phyloP scores from a whole-genome alignment of 192 early-diverging fungal genomes.

The Rhizoclosmatium sp. region DNA sequence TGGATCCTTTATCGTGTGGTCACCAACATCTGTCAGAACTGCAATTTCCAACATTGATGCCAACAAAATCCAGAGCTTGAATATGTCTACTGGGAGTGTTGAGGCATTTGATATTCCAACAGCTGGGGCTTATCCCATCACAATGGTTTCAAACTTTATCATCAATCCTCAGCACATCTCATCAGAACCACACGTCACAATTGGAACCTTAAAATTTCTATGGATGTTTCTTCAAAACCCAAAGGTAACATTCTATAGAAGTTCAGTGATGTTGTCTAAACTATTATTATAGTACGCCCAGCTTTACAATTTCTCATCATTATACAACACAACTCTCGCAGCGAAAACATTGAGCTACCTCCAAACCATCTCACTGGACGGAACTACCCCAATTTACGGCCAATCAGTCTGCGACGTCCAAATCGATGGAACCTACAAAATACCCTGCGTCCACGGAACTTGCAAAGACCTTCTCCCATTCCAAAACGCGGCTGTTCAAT shows the following conservation, averaged over 20 bases:
- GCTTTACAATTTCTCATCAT: not conserved
- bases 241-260: not conserved
- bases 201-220: not conserved
- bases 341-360: not conserved
- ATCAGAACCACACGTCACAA: not conserved
- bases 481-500: not conserved
- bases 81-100: not conserved
- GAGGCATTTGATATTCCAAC: not conserved
- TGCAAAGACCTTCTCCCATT: not conserved
- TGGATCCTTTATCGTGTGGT: not conserved
- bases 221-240: constrained; percentile 3
- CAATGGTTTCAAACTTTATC: not conserved
- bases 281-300: not conserved
- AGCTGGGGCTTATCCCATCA: not conserved
- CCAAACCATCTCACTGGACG: not conserved
- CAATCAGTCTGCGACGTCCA: not conserved
- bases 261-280: not conserved
- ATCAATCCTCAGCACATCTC: not conserved
- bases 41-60: not conserved
- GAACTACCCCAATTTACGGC: not conserved
- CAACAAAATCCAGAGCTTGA: not conserved
- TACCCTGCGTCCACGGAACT: not conserved
- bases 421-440: not conserved
- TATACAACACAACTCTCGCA: not conserved
- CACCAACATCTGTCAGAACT: not conserved